Evolutionary conservation across 2,329 filamentous ascomycete species (phyloP).

Genomic region (Colletotrichum chlorophyti): DNA sequence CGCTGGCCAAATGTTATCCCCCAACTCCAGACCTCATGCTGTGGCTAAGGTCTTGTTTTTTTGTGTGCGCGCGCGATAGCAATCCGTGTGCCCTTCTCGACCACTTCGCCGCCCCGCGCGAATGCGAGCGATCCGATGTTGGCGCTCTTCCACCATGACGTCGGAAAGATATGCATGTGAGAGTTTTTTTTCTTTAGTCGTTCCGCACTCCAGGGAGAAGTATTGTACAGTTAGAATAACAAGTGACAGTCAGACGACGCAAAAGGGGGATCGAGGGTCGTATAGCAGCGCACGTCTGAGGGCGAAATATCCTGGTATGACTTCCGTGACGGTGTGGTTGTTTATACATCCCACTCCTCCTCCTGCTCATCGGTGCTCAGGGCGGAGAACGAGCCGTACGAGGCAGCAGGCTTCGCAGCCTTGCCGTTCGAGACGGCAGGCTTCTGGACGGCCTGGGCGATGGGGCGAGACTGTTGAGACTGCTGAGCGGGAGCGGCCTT

Average conservation of each 20-base stretch:
- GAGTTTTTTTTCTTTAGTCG: constrained; percentile 1
- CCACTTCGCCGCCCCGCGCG: constrained; percentile 7
- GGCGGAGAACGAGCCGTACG: constrained; percentile 54
- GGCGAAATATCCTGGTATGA: constrained; percentile 18
- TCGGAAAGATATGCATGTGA: constrained; percentile 11
- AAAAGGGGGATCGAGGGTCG: not conserved
- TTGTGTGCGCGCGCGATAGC: constrained; percentile 18
- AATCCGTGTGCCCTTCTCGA: constrained; percentile 17
- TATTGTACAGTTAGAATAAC: constrained; percentile 30
- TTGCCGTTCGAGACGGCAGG: constrained; percentile 34
- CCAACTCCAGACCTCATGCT: constrained; percentile 28
- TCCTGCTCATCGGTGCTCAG: constrained; percentile 51
- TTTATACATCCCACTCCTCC: constrained; percentile 60
- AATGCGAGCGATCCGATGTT: constrained; percentile 2
- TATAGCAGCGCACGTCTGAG: constrained; percentile 7
- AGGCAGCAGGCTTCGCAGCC: constrained; percentile 37
- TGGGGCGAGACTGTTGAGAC: constrained; percentile 30
- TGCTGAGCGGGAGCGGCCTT: constrained; percentile 39
- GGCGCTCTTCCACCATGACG: constrained; percentile 17
- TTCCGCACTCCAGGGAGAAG: constrained; percentile 27
- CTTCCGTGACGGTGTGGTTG: not conserved
- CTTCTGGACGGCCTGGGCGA: constrained; percentile 40
- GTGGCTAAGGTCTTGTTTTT: constrained; percentile 21
- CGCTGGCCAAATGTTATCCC: constrained; percentile 25
- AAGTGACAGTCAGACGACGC: constrained; percentile 25